Conservation (phyloP, 1,284 basidiomycete species). For the Crucibulum parvulum region DNA sequence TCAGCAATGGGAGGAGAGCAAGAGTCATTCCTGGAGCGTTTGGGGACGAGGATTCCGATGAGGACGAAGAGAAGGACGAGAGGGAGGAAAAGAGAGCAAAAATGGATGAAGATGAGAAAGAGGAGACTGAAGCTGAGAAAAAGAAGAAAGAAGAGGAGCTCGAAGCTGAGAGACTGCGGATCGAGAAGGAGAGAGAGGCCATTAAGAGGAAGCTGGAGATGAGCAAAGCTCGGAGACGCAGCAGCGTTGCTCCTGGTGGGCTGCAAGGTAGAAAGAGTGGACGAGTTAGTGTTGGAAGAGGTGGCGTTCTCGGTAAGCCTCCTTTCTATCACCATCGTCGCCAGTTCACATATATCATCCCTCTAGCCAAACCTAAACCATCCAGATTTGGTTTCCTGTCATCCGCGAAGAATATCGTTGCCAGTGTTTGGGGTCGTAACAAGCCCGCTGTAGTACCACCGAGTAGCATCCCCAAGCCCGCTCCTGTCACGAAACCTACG, state of each 20-base stretch:
- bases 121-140: constrained; percentile 21
- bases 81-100: constrained; percentile 30
- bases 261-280: constrained; percentile 26
- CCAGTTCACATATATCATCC: constrained; percentile 6
- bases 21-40: constrained; percentile 63
- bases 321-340: constrained; percentile 1
- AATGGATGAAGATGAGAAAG: constrained; percentile 28
- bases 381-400: constrained; percentile 62
- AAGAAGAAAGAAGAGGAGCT: constrained; percentile 33
- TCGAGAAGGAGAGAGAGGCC: constrained; percentile 61
- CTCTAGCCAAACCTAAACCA: constrained; percentile 49
- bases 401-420: constrained; percentile 62
- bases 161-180: constrained; percentile 43
- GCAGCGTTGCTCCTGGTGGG: constrained; percentile 52
- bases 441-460: constrained; percentile 32
- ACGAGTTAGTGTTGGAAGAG: constrained; percentile 48
- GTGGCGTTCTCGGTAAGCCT: constrained; percentile 43
- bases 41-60: constrained; percentile 55
- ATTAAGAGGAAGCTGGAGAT: constrained; percentile 67
- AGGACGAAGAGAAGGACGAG: constrained; percentile 46
- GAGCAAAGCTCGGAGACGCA: constrained; percentile 68
- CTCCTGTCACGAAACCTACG: constrained; percentile 16
- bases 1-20: constrained; percentile 53
- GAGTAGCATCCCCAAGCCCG: constrained; percentile 31
- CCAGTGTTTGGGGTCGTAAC: constrained; percentile 61